Evolutionary conservation across 805 yeast genomes (phyloP).

Genomic region (Hemisphaericaspora nanyangensis): DNA sequence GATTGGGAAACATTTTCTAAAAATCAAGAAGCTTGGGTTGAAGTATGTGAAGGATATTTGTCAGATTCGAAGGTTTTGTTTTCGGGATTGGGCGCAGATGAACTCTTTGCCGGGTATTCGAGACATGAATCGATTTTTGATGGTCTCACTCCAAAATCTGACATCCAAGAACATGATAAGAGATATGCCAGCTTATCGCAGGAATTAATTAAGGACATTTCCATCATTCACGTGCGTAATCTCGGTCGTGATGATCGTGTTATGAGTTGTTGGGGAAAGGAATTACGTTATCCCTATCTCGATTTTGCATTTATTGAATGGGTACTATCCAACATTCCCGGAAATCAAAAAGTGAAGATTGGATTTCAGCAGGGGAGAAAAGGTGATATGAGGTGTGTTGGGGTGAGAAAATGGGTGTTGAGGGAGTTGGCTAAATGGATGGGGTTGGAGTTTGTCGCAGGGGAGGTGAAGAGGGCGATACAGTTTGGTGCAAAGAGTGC

Average conservation of each 20-base stretch:
- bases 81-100: conserved; percentile 97
- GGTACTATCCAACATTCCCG: conserved; percentile 46
- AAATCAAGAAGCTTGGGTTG: conserved; percentile 7
- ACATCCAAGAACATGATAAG: conserved; percentile 12
- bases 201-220: conserved; percentile 69
- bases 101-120: conserved; percentile 92
- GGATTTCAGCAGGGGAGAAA: conserved; percentile 23
- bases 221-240: conserved; percentile 72
- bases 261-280: conserved; percentile 82
- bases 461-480: conserved; percentile 88
- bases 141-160: conserved; percentile 13
- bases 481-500: conserved; percentile 97
- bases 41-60: conserved; percentile 26
- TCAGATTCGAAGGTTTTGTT: conserved; percentile 67
- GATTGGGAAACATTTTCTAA: conserved; percentile 17
- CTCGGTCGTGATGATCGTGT: conserved; percentile 92
- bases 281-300: conserved; percentile 81
- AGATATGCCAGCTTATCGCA: conserved; percentile 41
- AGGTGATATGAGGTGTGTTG: conserved; percentile 18
- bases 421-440: conserved; percentile 56
- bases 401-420: conserved; percentile 50
- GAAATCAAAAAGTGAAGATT: conserved; percentile 40
- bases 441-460: conserved; percentile 51
- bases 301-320: conserved; percentile 56
- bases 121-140: conserved; percentile 62